Conservation (phyloP, 768 basidiomycete genomes). For the Podaxis sp. region DNA sequence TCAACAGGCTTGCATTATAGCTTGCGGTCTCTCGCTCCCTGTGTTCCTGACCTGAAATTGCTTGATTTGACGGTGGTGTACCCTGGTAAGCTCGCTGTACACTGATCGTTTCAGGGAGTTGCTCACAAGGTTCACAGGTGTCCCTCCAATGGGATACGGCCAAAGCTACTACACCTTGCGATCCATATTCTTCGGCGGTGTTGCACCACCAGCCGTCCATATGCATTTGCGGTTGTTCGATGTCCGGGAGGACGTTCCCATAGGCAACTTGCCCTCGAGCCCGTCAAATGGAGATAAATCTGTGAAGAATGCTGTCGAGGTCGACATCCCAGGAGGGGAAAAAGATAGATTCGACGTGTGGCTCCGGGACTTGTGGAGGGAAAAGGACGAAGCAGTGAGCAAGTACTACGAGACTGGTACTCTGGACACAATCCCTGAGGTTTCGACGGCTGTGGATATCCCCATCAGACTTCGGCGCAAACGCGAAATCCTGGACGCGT, state of each 20-base stretch:
- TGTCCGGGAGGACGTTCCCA: constrained; percentile 61
- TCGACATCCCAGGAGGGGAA: constrained; percentile 54
- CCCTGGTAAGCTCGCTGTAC: constrained; percentile 55
- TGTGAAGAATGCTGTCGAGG: constrained; percentile 30
- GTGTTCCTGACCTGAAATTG: constrained; percentile 71
- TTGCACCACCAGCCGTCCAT: constrained; percentile 82
- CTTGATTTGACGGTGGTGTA: constrained; percentile 93
- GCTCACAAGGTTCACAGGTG: constrained; percentile 38
- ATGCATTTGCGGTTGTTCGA: constrained; percentile 82
- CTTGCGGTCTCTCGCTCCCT: constrained; percentile 73
- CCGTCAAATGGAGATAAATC: constrained; percentile 26
- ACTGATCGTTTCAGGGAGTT: constrained; percentile 1
- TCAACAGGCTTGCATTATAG: constrained; percentile 89
- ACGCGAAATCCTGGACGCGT: constrained; percentile 61
- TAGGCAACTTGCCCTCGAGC: constrained; percentile 50
- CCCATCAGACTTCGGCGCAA: constrained; percentile 52
- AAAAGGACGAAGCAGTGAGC: constrained; percentile 81
- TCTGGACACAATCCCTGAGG: constrained; percentile 30
- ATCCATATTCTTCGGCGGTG: constrained; percentile 77
- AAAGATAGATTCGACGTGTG: constrained; percentile 73
- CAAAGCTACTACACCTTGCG: constrained; percentile 88
- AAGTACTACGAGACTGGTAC: constrained; percentile 51
- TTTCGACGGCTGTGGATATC: constrained; percentile 38
- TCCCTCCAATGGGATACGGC: constrained; percentile 77
- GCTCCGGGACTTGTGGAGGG: constrained; percentile 76